Conservation (phyloP, 441 rosid genomes). For the Dalechampia spathulata region DNA sequence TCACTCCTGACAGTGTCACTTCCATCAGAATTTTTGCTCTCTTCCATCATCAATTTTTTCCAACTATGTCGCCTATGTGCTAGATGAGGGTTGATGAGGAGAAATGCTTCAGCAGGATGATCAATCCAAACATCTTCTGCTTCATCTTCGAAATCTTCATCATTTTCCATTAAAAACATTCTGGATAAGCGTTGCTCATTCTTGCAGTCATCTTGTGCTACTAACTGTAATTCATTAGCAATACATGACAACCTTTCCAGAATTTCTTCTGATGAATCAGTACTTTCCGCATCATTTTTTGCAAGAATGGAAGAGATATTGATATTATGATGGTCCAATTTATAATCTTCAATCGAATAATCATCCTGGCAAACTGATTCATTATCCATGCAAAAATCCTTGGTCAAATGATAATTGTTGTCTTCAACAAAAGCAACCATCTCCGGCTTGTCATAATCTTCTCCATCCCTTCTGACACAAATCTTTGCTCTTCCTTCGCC, state of each 20-base stretch:
- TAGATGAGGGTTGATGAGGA: no score
- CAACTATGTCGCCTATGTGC: no score
- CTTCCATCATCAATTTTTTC: background rate
- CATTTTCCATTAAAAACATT: background rate
- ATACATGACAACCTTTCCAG: conserved; percentile 3
- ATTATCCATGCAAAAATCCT: conserved; percentile 5
- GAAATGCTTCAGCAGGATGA: conserved; percentile 8
- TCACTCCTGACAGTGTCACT: no score
- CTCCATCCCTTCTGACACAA: conserved; percentile 1
- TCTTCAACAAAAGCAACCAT: conserved; percentile 27
- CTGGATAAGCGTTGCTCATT: background rate
- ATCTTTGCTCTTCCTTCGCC: conserved; percentile 6
- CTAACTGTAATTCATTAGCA: background rate
- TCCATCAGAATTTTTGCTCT: background rate
- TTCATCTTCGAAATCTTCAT: background rate
- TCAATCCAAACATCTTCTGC: background rate
- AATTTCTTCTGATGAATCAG: conserved; percentile 5
- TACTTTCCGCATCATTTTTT: conserved; percentile 1
- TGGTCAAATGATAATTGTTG: conserved; percentile 14
- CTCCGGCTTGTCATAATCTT: conserved; percentile 20
- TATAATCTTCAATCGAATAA: background rate
- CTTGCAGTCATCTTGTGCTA: background rate
- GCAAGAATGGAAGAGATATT: background rate
- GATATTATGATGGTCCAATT: background rate
- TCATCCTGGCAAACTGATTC: background rate